Evolutionary conservation across 1,139 yeast genomes (phyloP), one percentile per base, ranked within the genome.

Genomic region (Kurtzmaniella quercitrusa): DNA sequence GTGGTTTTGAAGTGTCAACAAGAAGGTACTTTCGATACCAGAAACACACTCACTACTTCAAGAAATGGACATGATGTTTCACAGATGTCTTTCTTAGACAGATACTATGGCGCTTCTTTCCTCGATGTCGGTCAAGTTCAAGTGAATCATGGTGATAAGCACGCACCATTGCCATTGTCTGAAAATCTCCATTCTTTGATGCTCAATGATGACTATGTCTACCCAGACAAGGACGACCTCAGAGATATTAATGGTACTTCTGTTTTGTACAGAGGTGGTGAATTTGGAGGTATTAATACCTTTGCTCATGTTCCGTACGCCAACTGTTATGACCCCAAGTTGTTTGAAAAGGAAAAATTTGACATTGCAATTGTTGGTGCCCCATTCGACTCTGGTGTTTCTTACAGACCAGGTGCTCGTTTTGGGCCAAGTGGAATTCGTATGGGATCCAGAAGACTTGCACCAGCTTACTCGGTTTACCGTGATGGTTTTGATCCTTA

Each of bases 141-240:
- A 15, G 18, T n/a, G 16, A 50, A 36, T 15, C 40, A 55, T 21
- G 18, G 34, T 4, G 46, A 51, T 25, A 64, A 64, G 51, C 54
- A 56, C 42, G 50, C 49, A 2, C 57, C 66, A 12, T 46, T 48
- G 11, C 60, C 63, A 11, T 50, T 61, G 23, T 50, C 59, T 39
- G 62, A 62, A 38, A 51, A 53, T 21, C 50, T 61, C 11, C 59
- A 59, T 29, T 48, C 59, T 25, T 46, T 61, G 44, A 49, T 60
- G 42, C 48, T 62, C 25, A 62, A 59, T 46, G 67, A 62, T 38
- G 54, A 57, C 25, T 65, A 63, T 46, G 44, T 55, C 37, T 62
- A 59, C 46, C 70, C 70, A 23, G 66, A 65, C 45, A 60, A 59
- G 33, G 70, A 66, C 48, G 72, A 66, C 46, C 54, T 65, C 37